phyloP scores from a whole-genome alignment of 805 yeast genomes.

The Saturnispora saitoi region DNA sequence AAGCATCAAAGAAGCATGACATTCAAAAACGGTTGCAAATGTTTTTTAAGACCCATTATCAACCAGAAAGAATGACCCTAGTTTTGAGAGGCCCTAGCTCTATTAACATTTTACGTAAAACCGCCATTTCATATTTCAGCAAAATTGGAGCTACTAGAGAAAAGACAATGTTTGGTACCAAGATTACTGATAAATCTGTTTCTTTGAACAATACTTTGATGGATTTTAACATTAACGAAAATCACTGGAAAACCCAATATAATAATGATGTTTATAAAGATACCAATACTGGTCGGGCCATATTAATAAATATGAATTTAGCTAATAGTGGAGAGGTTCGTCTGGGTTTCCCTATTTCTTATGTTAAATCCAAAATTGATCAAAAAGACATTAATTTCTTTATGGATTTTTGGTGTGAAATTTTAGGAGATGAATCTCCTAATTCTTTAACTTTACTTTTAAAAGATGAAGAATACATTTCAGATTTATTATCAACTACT shows the following conservation, averaged over 20 bases:
- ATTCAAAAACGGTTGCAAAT: conserved; percentile 29
- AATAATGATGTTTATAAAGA: conserved; percentile 20
- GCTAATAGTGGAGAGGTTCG: background rate
- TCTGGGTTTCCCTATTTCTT: conserved; percentile 28
- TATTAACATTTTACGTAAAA: conserved; percentile 43
- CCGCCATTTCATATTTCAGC: conserved; percentile 38
- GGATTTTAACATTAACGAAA: conserved; percentile 9
- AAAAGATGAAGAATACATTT: conserved; percentile 28
- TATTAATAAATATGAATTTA: conserved; percentile 36
- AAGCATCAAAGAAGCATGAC: conserved; percentile 27
- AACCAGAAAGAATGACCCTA: conserved; percentile 43
- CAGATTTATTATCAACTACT: conserved; percentile 33
- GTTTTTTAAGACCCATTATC: conserved; percentile 36
- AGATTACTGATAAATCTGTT: background rate
- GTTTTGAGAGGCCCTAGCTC: conserved; percentile 65
- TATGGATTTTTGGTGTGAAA: conserved; percentile 41
- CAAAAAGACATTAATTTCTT: conserved; percentile 24
- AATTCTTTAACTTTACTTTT: conserved; percentile 41
- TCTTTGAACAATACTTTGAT: background rate
- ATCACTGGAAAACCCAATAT: conserved; percentile 20
- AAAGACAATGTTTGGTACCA: background rate
- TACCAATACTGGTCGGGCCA: conserved; percentile 19
- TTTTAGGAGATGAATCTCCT: conserved; percentile 55
- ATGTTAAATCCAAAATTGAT: conserved; percentile 7
- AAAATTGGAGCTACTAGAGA: conserved; percentile 20